Base-by-base conservation (phyloP, 208 protist species). In the Angomonas ambiguus region DNA sequence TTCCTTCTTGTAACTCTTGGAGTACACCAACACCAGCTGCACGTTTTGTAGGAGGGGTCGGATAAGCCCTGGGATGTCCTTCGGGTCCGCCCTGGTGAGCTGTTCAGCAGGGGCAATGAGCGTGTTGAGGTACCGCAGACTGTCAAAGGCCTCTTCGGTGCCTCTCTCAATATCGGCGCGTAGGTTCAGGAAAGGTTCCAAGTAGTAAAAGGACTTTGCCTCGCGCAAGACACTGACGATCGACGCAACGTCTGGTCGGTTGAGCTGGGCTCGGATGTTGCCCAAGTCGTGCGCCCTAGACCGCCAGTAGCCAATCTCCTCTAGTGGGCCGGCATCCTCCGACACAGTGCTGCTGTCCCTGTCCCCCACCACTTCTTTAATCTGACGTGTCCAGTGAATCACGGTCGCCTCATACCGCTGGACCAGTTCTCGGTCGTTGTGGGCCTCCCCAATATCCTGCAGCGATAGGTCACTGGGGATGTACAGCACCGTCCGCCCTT, bases 381-480 rank as follows among this genome's bases (percentile, higher is more conserved):
- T 98, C 83, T 99, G 98, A 35, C 96, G 83, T 11, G 98, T 99
- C 98, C 98, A 99, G 83, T 99, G 98, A 62, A 99, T 99, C 16
- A 98, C 90, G 0, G 96, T 97, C 0, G 94, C 85, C 77, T 99
- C 96, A 69, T 98, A 97, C 45, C 96, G 88, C 82, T 98, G 97
- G 22, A 99, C 92, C 0, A 99, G 78, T 69, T 98, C 96, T 57
- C 97, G 94, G 64, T 98, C 88, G 1, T 77, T 73, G 55, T 94
- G 81, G 0, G 95, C 85, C 45, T 89, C 79, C 18, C 53, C 55
- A 30, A 70, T 27, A 16, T 77, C 71, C 11, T 62, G 60, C 2
- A 57, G 38, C 0, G 80, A 53, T 10, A 99, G 69, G 73, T 99
- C 97, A 18, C 77, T 71, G 16, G 98, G 98, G 11, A 99, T 92